These are phyloP conservation scores for Clarireedia homoeocarpa DNA, from an alignment of 2,329 filamentous ascomycete species.

Conservation along the genomic window DNA sequence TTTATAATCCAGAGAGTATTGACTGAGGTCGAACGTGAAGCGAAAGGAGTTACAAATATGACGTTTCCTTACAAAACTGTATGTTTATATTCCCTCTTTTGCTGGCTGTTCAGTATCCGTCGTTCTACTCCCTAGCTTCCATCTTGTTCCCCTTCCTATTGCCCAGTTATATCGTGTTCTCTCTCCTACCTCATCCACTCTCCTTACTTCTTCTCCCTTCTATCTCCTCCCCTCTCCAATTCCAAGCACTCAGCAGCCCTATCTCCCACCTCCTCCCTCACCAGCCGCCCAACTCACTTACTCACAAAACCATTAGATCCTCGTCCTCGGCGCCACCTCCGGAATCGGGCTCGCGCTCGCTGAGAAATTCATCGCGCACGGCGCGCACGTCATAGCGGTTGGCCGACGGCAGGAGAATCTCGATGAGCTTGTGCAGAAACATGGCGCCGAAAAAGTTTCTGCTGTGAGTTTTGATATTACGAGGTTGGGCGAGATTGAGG, in stretches of 20 bases:
- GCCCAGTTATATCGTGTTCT: too few relatives aligned
- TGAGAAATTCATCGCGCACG: conserved; percentile 35
- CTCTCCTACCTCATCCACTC: background rate
- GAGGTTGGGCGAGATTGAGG: background rate
- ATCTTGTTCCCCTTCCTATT: too few relatives aligned
- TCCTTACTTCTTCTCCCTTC: background rate
- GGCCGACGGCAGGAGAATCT: conserved; percentile 45
- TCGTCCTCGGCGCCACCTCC: conserved; percentile 48
- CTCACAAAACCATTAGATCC: conserved; percentile 33
- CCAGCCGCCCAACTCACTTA: too few relatives aligned
- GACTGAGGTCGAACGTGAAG: background rate
- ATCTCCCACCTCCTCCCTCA: background rate
- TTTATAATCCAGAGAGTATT: too few relatives aligned
- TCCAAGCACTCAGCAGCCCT: too few relatives aligned
- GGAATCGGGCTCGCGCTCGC: conserved; percentile 43
- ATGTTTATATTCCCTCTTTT: too few relatives aligned
- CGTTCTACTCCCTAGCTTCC: too few relatives aligned
- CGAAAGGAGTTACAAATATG: background rate
- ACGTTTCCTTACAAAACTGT: too few relatives aligned
- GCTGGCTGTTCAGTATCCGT: too few relatives aligned
- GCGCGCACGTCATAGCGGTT: conserved; percentile 44
- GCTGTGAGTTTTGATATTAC: conserved; percentile 7
- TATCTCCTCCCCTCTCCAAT: background rate
- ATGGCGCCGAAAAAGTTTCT: background rate
- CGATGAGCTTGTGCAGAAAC: conserved; percentile 25